These are phyloP conservation scores for Trebouxia sp. DNA, from an alignment of 139 green algal species.

Conservation along the genomic window DNA sequence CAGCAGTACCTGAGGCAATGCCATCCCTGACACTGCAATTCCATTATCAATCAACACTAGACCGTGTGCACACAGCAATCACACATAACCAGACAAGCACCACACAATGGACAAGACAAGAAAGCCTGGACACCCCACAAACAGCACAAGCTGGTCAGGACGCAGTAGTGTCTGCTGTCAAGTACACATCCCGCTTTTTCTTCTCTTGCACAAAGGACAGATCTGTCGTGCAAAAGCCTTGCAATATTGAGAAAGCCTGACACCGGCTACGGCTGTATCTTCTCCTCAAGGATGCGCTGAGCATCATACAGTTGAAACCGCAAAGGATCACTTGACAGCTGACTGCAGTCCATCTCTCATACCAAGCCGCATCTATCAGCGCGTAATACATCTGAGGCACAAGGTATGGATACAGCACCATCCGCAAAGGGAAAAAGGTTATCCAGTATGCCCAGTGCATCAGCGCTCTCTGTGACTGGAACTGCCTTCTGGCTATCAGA, in stretches of 20 bases:
- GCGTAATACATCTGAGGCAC: conserved; percentile 32
- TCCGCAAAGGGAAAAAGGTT: conserved; percentile 48
- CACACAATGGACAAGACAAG: too few relatives aligned
- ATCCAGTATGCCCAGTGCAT: conserved; percentile 43
- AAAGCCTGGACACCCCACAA: too few relatives aligned
- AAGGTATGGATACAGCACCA: conserved; percentile 51
- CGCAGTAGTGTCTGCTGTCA: conserved; percentile 4
- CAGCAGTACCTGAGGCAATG: too few relatives aligned
- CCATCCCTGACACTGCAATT: too few relatives aligned
- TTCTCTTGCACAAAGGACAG: background rate
- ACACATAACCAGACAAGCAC: too few relatives aligned
- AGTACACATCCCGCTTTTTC: background rate
- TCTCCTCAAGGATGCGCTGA: conserved; percentile 18
- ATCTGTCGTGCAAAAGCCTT: conserved; percentile 21
- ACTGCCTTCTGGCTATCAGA: conserved; percentile 55
- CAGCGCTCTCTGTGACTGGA: background rate
- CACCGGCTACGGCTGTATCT: background rate
- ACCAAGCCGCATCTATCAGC: background rate
- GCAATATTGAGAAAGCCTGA: conserved; percentile 9
- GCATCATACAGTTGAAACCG: conserved; percentile 35
- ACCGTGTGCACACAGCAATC: too few relatives aligned
- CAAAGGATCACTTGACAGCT: conserved; percentile 29
- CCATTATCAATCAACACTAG: too few relatives aligned
- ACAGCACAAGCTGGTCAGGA: too few relatives aligned
- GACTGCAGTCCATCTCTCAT: background rate